Conservation (phyloP, 2,329 filamentous ascomycete genomes). For the Nigrograna mackinnonii region DNA sequence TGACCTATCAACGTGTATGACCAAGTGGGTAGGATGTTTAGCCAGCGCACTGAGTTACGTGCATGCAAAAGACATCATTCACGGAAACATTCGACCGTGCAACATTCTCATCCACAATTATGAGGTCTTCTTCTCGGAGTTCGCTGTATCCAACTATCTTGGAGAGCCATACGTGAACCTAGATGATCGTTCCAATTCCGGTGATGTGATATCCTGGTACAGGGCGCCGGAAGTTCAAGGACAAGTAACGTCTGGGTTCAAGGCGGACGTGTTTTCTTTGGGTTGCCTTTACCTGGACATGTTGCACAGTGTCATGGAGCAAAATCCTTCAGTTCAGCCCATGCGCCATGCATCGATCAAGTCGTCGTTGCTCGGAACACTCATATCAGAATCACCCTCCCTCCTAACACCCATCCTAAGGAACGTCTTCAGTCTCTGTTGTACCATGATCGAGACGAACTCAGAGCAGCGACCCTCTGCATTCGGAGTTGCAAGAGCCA, state of each 20-base stretch:
- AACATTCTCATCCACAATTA: constrained; percentile 11
- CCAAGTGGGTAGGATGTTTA: neutral
- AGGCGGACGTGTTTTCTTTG: neutral
- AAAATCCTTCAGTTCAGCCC: neutral
- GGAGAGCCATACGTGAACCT: constrained; percentile 11
- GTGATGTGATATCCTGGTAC: neutral
- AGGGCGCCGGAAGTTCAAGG: neutral
- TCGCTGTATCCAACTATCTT: constrained; percentile 1
- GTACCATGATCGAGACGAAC: neutral
- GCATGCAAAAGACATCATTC: neutral
- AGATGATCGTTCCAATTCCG: neutral
- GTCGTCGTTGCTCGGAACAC: neutral
- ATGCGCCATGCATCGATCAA: neutral
- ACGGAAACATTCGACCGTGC: constrained; percentile 5
- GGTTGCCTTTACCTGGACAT: neutral
- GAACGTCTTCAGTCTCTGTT: neutral
- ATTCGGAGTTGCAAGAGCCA: neutral
- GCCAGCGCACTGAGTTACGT: neutral
- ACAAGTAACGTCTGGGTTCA: neutral
- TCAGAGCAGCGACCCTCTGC: neutral
- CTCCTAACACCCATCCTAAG: neutral
- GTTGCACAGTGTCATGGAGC: neutral
- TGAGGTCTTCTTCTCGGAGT: constrained; percentile 13
- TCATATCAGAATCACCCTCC: neutral
- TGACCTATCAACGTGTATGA: neutral